Percentiles rank a stretch among this genome's conserved stretches.
phyloP scores from a whole-genome alignment of 192 early-diverging fungal genomes.

The Backusella tuberculispora region DNA sequence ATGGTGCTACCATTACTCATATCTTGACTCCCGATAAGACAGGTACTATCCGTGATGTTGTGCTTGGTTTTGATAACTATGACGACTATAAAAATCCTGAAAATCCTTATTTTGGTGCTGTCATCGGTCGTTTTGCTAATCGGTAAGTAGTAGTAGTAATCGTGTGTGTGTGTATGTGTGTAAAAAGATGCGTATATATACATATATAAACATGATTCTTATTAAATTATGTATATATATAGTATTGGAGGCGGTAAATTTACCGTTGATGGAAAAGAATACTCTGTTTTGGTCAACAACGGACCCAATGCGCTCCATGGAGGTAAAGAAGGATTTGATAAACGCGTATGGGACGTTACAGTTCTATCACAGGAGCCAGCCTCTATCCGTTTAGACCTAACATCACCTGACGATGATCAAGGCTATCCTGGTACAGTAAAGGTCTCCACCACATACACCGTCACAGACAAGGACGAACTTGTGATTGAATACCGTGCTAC shows the following conservation, averaged over 20 bases:
- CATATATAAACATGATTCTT: not conserved
- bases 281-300: constrained; percentile 66
- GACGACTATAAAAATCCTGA: constrained; percentile 48
- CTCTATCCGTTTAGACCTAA: constrained; percentile 55
- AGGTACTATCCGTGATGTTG: constrained; percentile 62
- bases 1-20: constrained; percentile 73
- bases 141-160: constrained; percentile 38
- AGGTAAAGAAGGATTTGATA: constrained; percentile 76
- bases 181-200: not conserved
- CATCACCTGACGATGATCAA: constrained; percentile 74
- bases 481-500: constrained; percentile 56
- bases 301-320: constrained; percentile 83
- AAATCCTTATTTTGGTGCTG: constrained; percentile 81
- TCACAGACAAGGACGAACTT: constrained; percentile 54
- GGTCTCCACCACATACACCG: constrained; percentile 61
- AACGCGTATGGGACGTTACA: constrained; percentile 58
- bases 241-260: constrained; percentile 69
- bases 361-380: constrained; percentile 48
- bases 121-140: constrained; percentile 78
- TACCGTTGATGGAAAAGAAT: constrained; percentile 57
- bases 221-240: not conserved
- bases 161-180: not conserved
- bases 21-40: constrained; percentile 62
- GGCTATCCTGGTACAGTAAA: constrained; percentile 78
- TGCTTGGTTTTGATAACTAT: constrained; percentile 73